These are phyloP conservation scores for Picochlorum sp. DNA, from an alignment of 139 green algal species.

Conservation along the genomic window DNA sequence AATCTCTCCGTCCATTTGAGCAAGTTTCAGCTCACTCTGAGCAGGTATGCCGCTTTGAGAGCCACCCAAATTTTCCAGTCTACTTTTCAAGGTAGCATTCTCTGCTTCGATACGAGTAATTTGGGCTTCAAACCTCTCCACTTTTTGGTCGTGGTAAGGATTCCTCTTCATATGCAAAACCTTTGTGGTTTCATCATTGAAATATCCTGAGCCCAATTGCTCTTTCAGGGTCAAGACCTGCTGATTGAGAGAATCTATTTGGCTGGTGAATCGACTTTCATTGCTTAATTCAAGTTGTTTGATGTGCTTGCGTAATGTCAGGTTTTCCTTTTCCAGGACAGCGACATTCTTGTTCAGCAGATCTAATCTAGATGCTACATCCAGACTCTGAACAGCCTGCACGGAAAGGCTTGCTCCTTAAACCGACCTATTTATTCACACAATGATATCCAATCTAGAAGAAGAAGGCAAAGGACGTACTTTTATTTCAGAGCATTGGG, in stretches of 20 bases:
- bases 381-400: too few species aligned
- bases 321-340: too few species aligned
- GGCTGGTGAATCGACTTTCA: too few species aligned
- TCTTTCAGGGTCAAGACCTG: constrained; percentile 26
- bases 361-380: too few species aligned
- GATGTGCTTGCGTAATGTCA: too few species aligned
- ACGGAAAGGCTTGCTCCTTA: too few species aligned
- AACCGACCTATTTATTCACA: too few species aligned
- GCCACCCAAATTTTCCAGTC: background rate
- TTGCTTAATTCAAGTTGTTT: too few species aligned
- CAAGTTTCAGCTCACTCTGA: constrained; percentile 18
- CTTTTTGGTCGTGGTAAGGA: constrained; percentile 41
- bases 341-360: too few species aligned
- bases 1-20: constrained; percentile 27
- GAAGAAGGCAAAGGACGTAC: too few species aligned
- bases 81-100: constrained; percentile 16
- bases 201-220: constrained; percentile 58
- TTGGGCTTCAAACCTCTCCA: constrained; percentile 12
- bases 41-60: background rate
- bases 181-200: constrained; percentile 39
- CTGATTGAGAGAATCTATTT: constrained; percentile 3
- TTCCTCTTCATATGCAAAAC: constrained; percentile 74
- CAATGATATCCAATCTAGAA: too few species aligned
- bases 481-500: too few species aligned
- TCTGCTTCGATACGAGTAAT: constrained; percentile 25